These are phyloP conservation scores for Glycine latifolia DNA, from an alignment of 306 rosid genomes.

Conservation along the genomic window DNA sequence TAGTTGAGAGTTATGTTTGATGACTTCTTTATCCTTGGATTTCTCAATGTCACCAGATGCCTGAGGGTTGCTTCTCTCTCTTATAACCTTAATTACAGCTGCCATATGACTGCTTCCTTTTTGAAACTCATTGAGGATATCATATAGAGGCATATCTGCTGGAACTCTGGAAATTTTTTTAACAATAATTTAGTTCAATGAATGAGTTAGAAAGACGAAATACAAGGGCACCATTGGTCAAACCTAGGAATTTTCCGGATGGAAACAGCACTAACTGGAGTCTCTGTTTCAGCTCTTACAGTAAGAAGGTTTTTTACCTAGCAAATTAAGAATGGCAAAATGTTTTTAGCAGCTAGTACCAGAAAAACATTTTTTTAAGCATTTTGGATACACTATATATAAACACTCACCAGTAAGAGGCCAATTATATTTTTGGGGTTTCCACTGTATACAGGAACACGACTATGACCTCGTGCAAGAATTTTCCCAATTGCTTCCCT, in stretches of 20 bases:
- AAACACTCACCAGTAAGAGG: constrained; percentile 76
- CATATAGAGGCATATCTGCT: constrained; percentile 93
- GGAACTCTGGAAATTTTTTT: constrained; percentile 73
- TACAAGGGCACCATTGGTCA: constrained; percentile 31
- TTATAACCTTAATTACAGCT: constrained; percentile 79
- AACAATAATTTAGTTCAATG: constrained; percentile 33
- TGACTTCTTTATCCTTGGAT: constrained; percentile 49
- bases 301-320: constrained; percentile 96
- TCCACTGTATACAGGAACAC: constrained; percentile 92
- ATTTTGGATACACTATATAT: constrained; percentile 17
- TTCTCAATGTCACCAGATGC: constrained; percentile 55
- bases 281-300: constrained; percentile 93
- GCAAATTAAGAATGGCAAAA: constrained; percentile 36
- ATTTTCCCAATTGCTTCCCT: constrained; percentile 99
- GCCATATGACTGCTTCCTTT: constrained; percentile 99
- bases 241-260: constrained; percentile 94
- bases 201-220: constrained; percentile 22
- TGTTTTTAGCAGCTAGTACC: constrained; percentile 7
- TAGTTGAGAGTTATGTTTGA: constrained; percentile 58
- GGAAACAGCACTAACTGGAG: constrained; percentile 67
- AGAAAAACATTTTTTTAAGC: constrained; percentile 37
- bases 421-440: constrained; percentile 89
- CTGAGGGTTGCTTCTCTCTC: constrained; percentile 58
- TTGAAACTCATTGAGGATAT: constrained; percentile 94
- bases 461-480: constrained; percentile 96